Percentiles rank a stretch among this genome's conserved stretches.
Conservation (phyloP, 495 filamentous ascomycete genomes). For the Penicillium manginii region DNA sequence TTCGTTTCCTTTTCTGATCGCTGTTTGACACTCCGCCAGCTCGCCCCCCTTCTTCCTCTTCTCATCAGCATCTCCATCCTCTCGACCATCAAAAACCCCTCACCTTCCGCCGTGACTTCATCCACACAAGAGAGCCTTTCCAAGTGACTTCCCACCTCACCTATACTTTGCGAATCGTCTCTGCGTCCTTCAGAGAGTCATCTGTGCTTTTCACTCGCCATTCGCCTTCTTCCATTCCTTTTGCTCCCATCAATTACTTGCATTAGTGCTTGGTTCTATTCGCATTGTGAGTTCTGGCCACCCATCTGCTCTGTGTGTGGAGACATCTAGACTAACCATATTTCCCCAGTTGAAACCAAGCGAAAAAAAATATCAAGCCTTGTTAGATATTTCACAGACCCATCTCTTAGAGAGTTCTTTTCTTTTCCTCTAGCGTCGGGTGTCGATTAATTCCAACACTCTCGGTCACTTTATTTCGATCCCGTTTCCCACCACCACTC, state of each 20-base stretch:
- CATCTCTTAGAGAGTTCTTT: neutral
- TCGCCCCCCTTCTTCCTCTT: constrained; percentile 12
- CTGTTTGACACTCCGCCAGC: constrained; percentile 15
- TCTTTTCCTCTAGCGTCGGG: neutral
- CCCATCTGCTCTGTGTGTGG: constrained; percentile 1
- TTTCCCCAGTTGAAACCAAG: neutral
- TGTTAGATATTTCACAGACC: neutral
- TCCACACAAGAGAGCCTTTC: constrained; percentile 40
- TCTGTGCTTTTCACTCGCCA: constrained; percentile 17
- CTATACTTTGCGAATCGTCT: constrained; percentile 27
- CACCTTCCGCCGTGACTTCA: constrained; percentile 12
- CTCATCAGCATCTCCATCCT: constrained; percentile 3
- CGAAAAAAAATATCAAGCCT: constrained; percentile 3
- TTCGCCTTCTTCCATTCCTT: constrained; percentile 25
- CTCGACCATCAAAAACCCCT: neutral
- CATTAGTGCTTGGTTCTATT: constrained; percentile 31
- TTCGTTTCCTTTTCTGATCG: constrained; percentile 28
- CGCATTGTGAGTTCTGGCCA: constrained; percentile 40
- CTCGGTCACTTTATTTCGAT: constrained; percentile 25
- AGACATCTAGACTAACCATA: constrained; percentile 16
- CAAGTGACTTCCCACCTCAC: constrained; percentile 16
- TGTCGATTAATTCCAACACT: constrained; percentile 14
- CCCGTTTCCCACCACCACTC: constrained; percentile 19
- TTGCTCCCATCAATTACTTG: constrained; percentile 28
- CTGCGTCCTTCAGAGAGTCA: constrained; percentile 16